Evolutionary conservation across 306 rosid species (phyloP), one percentile per base, ranked within the genome.

Genomic region (Rubus parviflorus): DNA sequence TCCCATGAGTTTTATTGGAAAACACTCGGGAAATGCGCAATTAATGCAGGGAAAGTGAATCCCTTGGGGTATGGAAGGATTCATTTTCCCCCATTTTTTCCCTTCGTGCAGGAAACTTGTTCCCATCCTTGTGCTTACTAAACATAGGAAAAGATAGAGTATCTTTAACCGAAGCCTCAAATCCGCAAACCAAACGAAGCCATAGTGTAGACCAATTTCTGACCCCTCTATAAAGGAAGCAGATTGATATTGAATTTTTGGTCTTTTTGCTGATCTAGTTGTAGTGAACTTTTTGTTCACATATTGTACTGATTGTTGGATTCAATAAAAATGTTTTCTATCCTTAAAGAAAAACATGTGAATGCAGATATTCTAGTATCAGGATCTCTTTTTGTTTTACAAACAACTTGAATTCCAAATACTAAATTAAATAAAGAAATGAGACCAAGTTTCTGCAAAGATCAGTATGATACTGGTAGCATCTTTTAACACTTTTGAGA

Each of bases 361-460:
- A 49, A 25, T 48, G 38, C 46, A 48, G 23, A 70, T 16, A n/a
- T 70, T 48, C 60, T 70, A 70, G 57, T 70, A 48, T 51, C 73
- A 47, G 49, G 19, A 68, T 30, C 20, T 14, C 37, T 66, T 3
- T 19, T 22, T 8, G 13, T 22, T 22, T 23, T 46, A 45, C 37
- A 12, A 10, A 23, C 12, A 45, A 68, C 40, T 46, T 23, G 57
- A 25, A 47, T 23, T 70, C 5, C 58, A 17, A 49, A 15, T 42
- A n/a, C 51, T 67, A 42, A 42, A 67, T 67, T 19, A 17, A 19
- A 53, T 5, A 5, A 7, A 53, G 7, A 41, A 20, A 42, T 11
- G 52, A 42, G 20, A 66, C 51, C 17, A 66, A 30, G 35, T 30
- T 40, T 65, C 22, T 35, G 48, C 1, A 16, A 38, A 48, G 16